A percentile compares a stretch with the other conserved stretches of the same genome.
Evolutionary conservation across 208 protist species (phyloP).

Genomic region (Trypanosoma lewisi): DNA sequence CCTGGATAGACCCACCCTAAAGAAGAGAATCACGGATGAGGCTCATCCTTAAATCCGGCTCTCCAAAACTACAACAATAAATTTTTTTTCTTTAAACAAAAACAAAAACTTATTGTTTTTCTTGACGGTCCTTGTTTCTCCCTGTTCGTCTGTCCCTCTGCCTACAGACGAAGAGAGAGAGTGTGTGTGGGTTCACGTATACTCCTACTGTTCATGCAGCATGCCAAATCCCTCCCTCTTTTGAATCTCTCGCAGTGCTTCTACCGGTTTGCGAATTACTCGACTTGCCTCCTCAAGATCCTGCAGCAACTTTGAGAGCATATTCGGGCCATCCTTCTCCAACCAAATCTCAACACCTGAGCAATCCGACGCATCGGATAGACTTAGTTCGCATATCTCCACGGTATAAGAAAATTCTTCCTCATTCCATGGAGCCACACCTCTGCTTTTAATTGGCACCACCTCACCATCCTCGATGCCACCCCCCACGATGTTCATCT

Average conservation of each 20-base stretch:
- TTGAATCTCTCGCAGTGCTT: constrained; percentile 4
- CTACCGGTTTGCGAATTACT: constrained; percentile 8
- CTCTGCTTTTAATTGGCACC: background rate
- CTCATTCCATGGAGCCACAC: background rate
- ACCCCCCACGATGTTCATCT: background rate
- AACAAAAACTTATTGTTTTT: too few relatives aligned
- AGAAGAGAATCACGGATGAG: too few relatives aligned
- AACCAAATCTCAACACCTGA: constrained; percentile 11
- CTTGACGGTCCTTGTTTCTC: too few relatives aligned
- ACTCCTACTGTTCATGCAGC: background rate
- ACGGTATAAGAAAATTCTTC: background rate
- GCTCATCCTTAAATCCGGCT: too few relatives aligned
- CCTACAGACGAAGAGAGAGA: too few relatives aligned
- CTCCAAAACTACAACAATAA: too few relatives aligned
- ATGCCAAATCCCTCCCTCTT: background rate
- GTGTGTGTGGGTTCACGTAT: background rate
- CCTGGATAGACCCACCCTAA: too few relatives aligned
- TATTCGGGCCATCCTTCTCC: background rate
- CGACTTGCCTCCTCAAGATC: constrained; percentile 15
- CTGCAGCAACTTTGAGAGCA: constrained; percentile 6
- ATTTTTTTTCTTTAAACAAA: too few relatives aligned
- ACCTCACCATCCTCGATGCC: background rate
- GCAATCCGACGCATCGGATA: constrained; percentile 3
- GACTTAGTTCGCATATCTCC: constrained; percentile 20
- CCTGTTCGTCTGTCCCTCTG: too few relatives aligned